A percentile compares a stretch with the other conserved stretches of the same genome.
Conservation (phyloP, 2,329 filamentous ascomycete species). For the Lachnum nothofagi region DNA sequence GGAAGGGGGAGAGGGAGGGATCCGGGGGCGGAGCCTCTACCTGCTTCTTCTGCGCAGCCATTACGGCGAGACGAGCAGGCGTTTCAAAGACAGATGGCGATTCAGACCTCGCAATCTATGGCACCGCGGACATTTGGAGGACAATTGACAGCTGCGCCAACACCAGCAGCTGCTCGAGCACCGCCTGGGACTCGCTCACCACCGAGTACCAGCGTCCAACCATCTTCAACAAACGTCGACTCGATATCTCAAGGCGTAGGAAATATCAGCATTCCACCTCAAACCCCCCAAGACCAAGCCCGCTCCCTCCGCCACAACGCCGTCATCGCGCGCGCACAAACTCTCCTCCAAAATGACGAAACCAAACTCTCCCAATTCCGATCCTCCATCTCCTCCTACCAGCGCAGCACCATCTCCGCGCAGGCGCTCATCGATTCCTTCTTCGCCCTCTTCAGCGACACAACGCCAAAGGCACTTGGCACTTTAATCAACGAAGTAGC, state of each 20-base stretch:
- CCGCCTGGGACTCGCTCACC: conserved; percentile 11
- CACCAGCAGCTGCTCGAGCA: conserved; percentile 42
- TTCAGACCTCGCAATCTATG: conserved; percentile 79
- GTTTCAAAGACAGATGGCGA: conserved; percentile 85
- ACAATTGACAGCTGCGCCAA: conserved; percentile 54
- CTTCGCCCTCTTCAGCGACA: conserved; percentile 76
- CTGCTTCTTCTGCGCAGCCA: conserved; percentile 71
- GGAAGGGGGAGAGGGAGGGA: conserved; percentile 67
- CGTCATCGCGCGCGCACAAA: conserved; percentile 79
- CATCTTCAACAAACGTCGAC: conserved; percentile 22
- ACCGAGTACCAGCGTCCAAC: conserved; percentile 12
- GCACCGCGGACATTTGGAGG: conserved; percentile 79
- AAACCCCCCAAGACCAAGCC: conserved; percentile 71
- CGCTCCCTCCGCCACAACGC: conserved; percentile 73
- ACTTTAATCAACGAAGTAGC: conserved; percentile 87
- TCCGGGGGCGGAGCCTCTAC: conserved; percentile 76
- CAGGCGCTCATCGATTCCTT: conserved; percentile 78
- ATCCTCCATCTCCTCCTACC: conserved; percentile 71
- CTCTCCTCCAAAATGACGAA: conserved; percentile 71
- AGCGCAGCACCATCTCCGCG: conserved; percentile 62
- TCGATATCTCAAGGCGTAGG: conserved; percentile 38
- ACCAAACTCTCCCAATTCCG: conserved; percentile 75
- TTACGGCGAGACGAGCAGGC: conserved; percentile 82
- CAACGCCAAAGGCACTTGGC: conserved; percentile 72
- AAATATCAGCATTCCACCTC: conserved; percentile 47